phyloP scores from a whole-genome alignment of 176 grass and related monocot genomes.

The Alopecurus myosuroides region DNA sequence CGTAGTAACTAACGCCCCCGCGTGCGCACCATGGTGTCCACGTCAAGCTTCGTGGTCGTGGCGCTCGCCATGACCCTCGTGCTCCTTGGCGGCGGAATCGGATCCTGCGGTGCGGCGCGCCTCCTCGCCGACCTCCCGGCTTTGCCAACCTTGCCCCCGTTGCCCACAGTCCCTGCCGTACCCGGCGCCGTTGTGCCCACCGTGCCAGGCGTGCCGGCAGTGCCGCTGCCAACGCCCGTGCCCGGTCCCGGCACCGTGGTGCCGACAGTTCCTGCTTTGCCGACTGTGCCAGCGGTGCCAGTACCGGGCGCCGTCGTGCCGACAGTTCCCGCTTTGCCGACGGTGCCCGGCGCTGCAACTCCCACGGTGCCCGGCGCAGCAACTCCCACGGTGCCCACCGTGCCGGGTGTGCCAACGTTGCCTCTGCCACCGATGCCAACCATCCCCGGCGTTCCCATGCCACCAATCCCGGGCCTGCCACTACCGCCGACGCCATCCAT shows the following conservation, averaged over 20 bases:
- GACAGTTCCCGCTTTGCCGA: neutral
- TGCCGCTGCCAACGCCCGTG: no score
- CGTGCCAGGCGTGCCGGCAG: neutral
- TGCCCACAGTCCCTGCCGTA: no score
- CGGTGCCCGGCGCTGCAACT: no score
- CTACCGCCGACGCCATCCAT: neutral
- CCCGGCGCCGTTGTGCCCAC: neutral
- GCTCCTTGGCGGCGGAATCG: neutral
- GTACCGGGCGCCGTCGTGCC: neutral
- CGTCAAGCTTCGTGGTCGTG: slow-evolving; percentile 1
- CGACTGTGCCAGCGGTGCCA: neutral
- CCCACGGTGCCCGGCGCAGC: neutral
- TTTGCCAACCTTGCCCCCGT: neutral
- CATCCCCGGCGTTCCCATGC: neutral
- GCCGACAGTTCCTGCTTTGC: neutral
- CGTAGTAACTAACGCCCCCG: no score
- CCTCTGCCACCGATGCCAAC: neutral
- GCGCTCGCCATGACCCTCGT: slow-evolving; percentile 6
- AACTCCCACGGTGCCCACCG: no score
- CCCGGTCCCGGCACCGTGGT: neutral
- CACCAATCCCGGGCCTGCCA: no score
- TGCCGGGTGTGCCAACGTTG: neutral
- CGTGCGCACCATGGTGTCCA: slow-evolving; percentile 19
- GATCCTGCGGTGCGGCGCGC: slow-evolving; percentile 26
- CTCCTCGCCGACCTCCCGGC: slow-evolving; percentile 17